These are phyloP conservation scores for Botrytis cinerea DNA, from an alignment of 2,329 filamentous ascomycete genomes.

Conservation along the genomic window DNA sequence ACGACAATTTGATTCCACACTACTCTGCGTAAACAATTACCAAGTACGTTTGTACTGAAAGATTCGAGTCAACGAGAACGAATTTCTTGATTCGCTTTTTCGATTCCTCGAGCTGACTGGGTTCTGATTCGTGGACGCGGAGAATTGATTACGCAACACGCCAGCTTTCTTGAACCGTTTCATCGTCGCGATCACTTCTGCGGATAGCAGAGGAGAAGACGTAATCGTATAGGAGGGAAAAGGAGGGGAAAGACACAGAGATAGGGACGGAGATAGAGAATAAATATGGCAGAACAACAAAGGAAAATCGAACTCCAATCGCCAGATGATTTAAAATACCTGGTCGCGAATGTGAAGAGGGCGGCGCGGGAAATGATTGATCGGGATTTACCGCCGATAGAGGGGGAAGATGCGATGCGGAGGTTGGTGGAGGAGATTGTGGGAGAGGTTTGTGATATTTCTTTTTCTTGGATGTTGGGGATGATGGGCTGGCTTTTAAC, in stretches of 20 bases:
- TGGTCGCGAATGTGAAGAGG: constrained; percentile 68
- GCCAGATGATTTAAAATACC: constrained; percentile 70
- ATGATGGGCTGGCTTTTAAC: too few species aligned
- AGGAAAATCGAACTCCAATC: constrained; percentile 79
- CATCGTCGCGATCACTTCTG: not conserved
- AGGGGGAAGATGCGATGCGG: constrained; percentile 59
- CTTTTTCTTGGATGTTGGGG: not conserved
- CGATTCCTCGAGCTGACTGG: too few species aligned
- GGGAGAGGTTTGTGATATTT: constrained; percentile 51
- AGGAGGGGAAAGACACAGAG: not conserved
- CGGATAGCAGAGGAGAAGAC: not conserved
- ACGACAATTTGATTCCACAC: not conserved
- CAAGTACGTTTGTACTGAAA: not conserved
- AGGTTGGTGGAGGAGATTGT: constrained; percentile 61
- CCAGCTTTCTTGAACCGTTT: not conserved
- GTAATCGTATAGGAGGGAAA: not conserved
- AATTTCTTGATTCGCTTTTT: not conserved
- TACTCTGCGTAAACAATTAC: not conserved
- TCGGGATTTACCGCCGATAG: constrained; percentile 66
- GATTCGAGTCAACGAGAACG: not conserved
- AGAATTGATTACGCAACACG: not conserved
- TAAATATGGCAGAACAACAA: constrained; percentile 47
- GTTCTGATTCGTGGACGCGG: not conserved
- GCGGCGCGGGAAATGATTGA: constrained; percentile 68
- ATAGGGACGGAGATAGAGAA: not conserved